Evolutionary conservation across 2,329 filamentous ascomycete species (phyloP).

Genomic region (Fusarium pseudoanthophilum): DNA sequence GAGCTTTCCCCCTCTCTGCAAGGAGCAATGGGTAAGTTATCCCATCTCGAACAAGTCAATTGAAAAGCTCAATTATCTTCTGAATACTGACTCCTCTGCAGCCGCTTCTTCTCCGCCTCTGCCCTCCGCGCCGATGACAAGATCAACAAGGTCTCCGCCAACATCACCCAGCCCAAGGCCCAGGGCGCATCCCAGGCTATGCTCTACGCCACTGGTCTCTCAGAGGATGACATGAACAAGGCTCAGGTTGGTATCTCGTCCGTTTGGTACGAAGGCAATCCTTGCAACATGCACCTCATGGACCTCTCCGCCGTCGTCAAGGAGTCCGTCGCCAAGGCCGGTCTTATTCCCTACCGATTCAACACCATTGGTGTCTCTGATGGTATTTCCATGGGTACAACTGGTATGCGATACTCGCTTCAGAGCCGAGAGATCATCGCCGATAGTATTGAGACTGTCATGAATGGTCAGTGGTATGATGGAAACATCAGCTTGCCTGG

Average conservation of each 20-base stretch:
- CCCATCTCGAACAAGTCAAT: background rate
- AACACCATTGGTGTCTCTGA: constrained; percentile 99
- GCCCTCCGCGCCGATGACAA: constrained; percentile 61
- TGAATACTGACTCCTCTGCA: constrained; percentile 39
- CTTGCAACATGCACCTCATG: constrained; percentile 98
- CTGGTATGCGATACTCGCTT: constrained; percentile 93
- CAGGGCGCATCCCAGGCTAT: constrained; percentile 99
- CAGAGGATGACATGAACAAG: constrained; percentile 90
- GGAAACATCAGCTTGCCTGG: constrained; percentile 96
- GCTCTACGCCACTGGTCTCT: constrained; percentile 94
- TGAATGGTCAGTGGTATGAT: constrained; percentile 99
- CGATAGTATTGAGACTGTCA: constrained; percentile 98
- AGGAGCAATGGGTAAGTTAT: constrained; percentile 44
- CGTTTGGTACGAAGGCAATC: constrained; percentile 98
- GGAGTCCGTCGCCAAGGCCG: constrained; percentile 72
- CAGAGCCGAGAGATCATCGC: constrained; percentile 97
- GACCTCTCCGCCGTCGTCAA: constrained; percentile 83
- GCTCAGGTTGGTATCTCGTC: constrained; percentile 97
- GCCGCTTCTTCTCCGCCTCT: constrained; percentile 63
- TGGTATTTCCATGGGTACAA: constrained; percentile 97
- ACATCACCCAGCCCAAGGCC: constrained; percentile 96
- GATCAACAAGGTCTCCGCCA: constrained; percentile 85
- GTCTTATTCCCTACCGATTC: constrained; percentile 94
- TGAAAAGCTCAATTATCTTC: background rate
- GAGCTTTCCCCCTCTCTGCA: constrained; percentile 40